These are phyloP conservation scores for Plasmodium knowlesi DNA, from an alignment of 169 alveolate genomes.

Conservation along the genomic window DNA sequence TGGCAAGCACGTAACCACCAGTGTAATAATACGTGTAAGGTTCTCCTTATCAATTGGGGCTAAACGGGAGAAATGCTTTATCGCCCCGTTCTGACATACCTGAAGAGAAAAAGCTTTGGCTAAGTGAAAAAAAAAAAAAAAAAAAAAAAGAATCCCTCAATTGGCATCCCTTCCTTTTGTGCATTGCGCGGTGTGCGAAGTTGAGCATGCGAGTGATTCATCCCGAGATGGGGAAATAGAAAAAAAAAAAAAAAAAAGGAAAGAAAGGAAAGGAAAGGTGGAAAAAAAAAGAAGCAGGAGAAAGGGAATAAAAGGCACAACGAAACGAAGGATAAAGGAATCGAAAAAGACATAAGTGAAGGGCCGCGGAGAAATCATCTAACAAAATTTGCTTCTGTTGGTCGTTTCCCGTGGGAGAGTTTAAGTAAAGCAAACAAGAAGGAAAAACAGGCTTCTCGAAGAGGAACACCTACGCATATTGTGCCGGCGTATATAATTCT, in stretches of 20 bases:
- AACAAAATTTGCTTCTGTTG: background rate
- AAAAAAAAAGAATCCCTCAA: background rate
- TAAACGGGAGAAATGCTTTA: background rate
- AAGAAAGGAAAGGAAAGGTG: background rate
- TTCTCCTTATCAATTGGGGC: background rate
- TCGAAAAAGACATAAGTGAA: background rate
- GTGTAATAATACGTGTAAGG: background rate
- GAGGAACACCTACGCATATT: background rate
- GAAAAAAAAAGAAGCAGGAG: background rate
- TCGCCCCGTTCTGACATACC: background rate
- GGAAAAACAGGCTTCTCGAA: background rate
- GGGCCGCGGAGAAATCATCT: background rate
- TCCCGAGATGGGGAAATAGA: background rate
- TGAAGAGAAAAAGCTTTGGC: background rate
- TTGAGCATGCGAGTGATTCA: background rate
- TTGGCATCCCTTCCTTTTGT: background rate
- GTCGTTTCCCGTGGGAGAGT: background rate
- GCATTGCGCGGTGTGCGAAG: background rate
- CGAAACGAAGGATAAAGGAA: background rate
- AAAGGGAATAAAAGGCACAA: background rate
- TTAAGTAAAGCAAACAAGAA: background rate
- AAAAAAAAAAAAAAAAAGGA: background rate
- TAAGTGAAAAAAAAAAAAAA: background rate
- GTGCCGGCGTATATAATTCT: too few relatives aligned
- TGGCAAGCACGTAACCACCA: background rate